Evolutionary conservation across 345 rosid species (phyloP).

Genomic region (Eucalyptus sp.): DNA sequence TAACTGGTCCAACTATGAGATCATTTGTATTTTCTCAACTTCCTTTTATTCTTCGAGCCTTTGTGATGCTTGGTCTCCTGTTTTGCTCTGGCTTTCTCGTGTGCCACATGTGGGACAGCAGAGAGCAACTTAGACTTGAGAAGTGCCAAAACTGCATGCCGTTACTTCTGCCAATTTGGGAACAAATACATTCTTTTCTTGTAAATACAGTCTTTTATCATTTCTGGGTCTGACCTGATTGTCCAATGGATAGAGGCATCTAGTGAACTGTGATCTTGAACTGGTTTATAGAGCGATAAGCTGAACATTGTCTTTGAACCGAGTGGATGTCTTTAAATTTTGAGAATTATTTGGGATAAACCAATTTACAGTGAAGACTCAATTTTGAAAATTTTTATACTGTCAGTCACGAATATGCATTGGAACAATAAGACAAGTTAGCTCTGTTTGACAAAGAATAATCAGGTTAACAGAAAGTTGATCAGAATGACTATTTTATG

Average conservation of each 20-base stretch:
- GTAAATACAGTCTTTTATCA: not conserved
- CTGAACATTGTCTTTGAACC: not conserved
- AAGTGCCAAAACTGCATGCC: not conserved
- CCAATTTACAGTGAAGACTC: not conserved
- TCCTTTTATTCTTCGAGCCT: not conserved
- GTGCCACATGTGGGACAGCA: not conserved
- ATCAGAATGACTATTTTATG: not conserved
- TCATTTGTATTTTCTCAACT: not conserved
- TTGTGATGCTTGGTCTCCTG: not conserved
- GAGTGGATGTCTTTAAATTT: not conserved
- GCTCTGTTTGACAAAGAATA: not conserved
- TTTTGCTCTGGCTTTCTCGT: not conserved
- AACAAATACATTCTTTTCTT: not conserved
- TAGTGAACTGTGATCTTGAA: not conserved
- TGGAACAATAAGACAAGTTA: not conserved
- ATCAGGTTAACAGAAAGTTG: not conserved
- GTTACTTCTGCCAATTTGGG: not conserved
- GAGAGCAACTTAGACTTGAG: not conserved
- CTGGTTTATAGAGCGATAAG: not conserved
- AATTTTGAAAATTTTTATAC: not conserved
- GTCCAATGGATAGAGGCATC: not conserved
- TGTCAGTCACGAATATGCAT: not conserved
- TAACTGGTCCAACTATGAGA: not conserved
- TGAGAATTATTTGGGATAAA: not conserved
- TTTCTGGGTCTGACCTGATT: not conserved